A percentile compares a stretch with the other conserved stretches of the same genome.
Conservation (phyloP, 176 grass and related monocot genomes). For the Eremochloa ophiuroides region DNA sequence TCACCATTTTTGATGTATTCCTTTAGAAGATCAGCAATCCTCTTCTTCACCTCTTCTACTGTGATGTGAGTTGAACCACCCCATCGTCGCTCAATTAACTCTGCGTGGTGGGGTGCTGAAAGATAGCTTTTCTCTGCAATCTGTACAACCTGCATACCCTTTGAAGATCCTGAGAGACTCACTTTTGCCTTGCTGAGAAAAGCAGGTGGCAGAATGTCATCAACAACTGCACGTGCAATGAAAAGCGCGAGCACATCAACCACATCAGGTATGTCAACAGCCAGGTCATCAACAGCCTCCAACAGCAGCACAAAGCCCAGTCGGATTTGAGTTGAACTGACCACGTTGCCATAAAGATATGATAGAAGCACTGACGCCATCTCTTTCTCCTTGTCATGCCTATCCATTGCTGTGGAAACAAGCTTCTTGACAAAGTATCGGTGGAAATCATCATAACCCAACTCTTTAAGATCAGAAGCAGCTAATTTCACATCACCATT, state of each 20-base stretch:
- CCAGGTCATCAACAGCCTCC: conserved; percentile 79
- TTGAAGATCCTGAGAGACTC: conserved; percentile 69
- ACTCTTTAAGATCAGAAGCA: conserved; percentile 77
- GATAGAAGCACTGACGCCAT: conserved; percentile 89
- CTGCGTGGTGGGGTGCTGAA: conserved; percentile 92
- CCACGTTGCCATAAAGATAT: conserved; percentile 60
- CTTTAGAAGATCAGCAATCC: conserved; percentile 77
- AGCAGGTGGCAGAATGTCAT: conserved; percentile 89
- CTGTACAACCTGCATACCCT: conserved; percentile 70
- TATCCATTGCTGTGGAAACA: conserved; percentile 92
- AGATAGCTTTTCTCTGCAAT: conserved; percentile 96
- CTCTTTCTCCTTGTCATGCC: conserved; percentile 96
- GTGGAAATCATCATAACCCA: conserved; percentile 70
- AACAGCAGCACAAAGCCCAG: conserved; percentile 88
- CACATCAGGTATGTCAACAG: conserved; percentile 79
- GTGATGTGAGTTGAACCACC: conserved; percentile 70
- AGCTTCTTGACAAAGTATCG: conserved; percentile 90
- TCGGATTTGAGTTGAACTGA: conserved; percentile 76
- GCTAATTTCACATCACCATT: conserved; percentile 77
- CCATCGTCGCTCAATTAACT: conserved; percentile 82
- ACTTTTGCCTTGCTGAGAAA: conserved; percentile 67
- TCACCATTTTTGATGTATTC: conserved; percentile 88
- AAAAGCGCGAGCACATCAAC: conserved; percentile 88
- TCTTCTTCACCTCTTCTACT: conserved; percentile 81
- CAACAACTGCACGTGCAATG: conserved; percentile 85